phyloP scores from a whole-genome alignment of 2,329 filamentous ascomycete species.

The Sarocladiaceae sp. region DNA sequence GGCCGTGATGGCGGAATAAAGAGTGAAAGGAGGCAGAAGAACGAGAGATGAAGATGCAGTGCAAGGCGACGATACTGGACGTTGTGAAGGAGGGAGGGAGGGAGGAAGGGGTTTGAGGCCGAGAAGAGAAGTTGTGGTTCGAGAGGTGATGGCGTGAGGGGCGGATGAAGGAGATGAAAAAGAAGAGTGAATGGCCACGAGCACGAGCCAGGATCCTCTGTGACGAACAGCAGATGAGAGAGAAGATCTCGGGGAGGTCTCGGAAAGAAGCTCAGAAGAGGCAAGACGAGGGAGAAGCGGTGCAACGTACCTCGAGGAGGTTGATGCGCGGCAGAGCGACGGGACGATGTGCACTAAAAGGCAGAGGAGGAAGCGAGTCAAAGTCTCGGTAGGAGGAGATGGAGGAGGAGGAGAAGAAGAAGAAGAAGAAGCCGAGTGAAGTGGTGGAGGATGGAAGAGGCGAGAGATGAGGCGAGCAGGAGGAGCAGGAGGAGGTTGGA shows the following conservation, averaged over 20 bases:
- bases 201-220: no score
- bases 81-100: no score
- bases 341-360: neutral
- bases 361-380: neutral
- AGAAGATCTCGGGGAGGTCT: neutral
- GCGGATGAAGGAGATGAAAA: no score
- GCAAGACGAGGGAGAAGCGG: neutral
- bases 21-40: neutral
- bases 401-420: neutral
- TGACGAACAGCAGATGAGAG: neutral
- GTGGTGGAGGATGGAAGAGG: neutral
- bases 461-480: neutral
- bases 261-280: neutral
- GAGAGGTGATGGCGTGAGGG: no score
- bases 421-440: neutral
- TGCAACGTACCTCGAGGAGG: constrained; percentile 2
- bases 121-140: no score
- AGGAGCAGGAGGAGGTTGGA: neutral
- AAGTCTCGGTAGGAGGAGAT: neutral
- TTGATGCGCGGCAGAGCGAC: neutral
- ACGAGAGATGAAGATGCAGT: constrained; percentile 1
- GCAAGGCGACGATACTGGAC: no score
- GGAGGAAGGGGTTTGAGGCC: no score
- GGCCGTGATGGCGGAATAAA: no score
- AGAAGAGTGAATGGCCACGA: no score